Conservation (phyloP, 1,284 basidiomycete genomes). For the Bjerkandera adusta region DNA sequence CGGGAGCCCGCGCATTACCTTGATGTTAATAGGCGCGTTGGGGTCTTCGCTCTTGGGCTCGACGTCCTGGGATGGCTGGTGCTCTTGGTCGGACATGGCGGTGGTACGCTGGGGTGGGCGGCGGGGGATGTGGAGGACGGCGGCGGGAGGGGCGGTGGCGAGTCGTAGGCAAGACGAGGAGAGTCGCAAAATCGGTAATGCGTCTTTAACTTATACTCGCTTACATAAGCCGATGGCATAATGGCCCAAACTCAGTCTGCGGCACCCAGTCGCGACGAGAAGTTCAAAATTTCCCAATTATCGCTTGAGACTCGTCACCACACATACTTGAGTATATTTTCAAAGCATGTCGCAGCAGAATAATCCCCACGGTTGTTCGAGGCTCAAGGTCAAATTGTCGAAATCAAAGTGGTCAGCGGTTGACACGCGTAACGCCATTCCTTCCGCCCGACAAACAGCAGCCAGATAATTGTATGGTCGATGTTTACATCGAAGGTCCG, state of each 20-base stretch:
- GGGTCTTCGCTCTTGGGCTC: slow-evolving; percentile 60
- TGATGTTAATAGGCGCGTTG: slow-evolving; percentile 80
- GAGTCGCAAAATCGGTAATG: slow-evolving; percentile 5
- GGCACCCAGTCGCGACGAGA: background rate
- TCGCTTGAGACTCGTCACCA: background rate
- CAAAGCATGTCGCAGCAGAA: background rate
- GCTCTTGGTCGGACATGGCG: slow-evolving; percentile 66
- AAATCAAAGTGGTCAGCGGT: no score
- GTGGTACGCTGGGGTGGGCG: background rate
- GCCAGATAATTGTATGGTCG: no score
- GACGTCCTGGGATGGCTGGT: slow-evolving; percentile 39
- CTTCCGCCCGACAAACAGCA: no score
- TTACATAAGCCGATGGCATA: slow-evolving; percentile 7
- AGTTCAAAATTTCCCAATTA: background rate
- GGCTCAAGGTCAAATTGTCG: no score
- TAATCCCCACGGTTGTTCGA: background rate
- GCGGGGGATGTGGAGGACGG: background rate
- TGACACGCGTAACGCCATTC: no score
- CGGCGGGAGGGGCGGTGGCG: slow-evolving; percentile 4
- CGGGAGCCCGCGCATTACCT: slow-evolving; percentile 48
- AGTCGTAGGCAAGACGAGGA: background rate
- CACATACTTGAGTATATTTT: background rate
- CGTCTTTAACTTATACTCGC: slow-evolving; percentile 8
- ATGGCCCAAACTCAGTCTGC: background rate
- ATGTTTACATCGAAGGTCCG: no score